These are phyloP conservation scores for Cladosporium oxysporum DNA, from an alignment of 2,329 filamentous ascomycete genomes.

Conservation along the genomic window DNA sequence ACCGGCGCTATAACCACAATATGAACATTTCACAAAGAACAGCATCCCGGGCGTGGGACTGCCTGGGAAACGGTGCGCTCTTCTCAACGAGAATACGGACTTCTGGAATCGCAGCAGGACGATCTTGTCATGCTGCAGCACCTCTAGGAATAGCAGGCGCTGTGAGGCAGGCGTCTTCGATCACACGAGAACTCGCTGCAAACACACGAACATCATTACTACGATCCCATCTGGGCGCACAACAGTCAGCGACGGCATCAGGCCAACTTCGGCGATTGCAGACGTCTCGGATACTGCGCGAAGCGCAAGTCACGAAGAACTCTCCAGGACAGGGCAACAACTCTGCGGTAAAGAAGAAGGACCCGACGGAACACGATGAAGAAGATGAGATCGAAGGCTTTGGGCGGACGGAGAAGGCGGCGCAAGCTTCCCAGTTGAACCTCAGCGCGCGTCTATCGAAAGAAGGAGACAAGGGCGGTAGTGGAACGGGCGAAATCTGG, in stretches of 20 bases:
- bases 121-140: slow-evolving; percentile 1
- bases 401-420: slow-evolving; percentile 76
- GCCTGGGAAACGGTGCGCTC: slow-evolving; percentile 37
- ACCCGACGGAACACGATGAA: slow-evolving; percentile 39
- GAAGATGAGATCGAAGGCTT: slow-evolving; percentile 63
- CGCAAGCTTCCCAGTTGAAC: slow-evolving; percentile 85
- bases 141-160: slow-evolving; percentile 11
- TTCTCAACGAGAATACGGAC: slow-evolving; percentile 37
- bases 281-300: slow-evolving; percentile 20
- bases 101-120: background rate
- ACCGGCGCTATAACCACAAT: background rate
- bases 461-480: slow-evolving; percentile 60
- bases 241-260: background rate
- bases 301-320: slow-evolving; percentile 22
- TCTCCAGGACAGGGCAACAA: slow-evolving; percentile 4
- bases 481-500: slow-evolving; percentile 71
- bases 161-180: slow-evolving; percentile 3
- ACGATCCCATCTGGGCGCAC: background rate
- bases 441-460: slow-evolving; percentile 84
- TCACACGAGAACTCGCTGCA: slow-evolving; percentile 1
- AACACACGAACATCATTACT: background rate
- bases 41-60: slow-evolving; percentile 36
- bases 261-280: slow-evolving; percentile 18
- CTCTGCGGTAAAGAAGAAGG: slow-evolving; percentile 18
- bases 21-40: slow-evolving; percentile 19